Base-by-base conservation (phyloP, 2,329 filamentous ascomycete species). In the Epichloe scottii region DNA sequence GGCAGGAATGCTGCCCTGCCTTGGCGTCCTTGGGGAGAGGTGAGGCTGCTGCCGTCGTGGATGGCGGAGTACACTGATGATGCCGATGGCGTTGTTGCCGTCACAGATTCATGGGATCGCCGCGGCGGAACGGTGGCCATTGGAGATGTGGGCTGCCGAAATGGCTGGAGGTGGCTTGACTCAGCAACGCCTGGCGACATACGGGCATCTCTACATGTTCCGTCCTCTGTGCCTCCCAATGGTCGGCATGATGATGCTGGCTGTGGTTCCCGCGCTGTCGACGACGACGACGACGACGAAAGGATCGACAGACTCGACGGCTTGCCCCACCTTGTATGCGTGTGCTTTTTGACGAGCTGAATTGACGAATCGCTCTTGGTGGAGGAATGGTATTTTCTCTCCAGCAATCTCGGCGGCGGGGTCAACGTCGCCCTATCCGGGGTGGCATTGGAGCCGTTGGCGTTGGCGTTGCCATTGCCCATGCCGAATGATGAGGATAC, bases 11-110 rank as follows among this genome's bases (percentile, higher is more conserved):
- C 26, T 30, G 21, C 10, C 46, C 11, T 48, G 39, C 5, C 30
- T 19, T 30, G 56, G 49, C 8, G 55, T 52, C 19, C 38, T 42
- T 5, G 49, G 54, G 11, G 48, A 23, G 51, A 52, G 14, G 45
- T 17, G n/a, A 46, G 39, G 17, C 34, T 23, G 14, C 21, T 43
- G 40, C 5, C 11, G 23, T 42, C 39, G 17, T 14, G n/a, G 3
- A 35, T 21, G 40, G n/a, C 5, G 15, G 41, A 34, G 6, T n/a
- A 30, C 6, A 38, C 10, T 2, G 50, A 35, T 5, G 40, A 34
- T 44, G 46, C 14, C 23, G 40, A 35, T 0, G 46, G 39, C 35
- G 39, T 46, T 34, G 35, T 19, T 6, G 35, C 12, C 15, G n/a
- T 30, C 26, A 8, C 39, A 12, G 47, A 34, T 37, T 39, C 14